Evolutionary conservation across 345 rosid species (phyloP), one percentile per base, ranked within the genome.

Genomic region (Eutrema yunnanense): DNA sequence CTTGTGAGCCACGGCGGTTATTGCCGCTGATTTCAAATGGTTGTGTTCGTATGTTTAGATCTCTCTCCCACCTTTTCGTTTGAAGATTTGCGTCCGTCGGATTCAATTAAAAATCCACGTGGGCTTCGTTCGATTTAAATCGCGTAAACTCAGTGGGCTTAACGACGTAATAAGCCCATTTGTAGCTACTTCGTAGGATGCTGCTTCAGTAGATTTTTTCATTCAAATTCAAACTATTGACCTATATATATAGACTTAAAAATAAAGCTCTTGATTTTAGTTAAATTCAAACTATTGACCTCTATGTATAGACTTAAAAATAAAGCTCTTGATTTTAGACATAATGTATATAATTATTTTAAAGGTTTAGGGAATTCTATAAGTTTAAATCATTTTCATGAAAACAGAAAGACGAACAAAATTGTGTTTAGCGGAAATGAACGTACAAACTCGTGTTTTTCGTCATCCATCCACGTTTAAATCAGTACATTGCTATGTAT

Each of bases 1-100:
- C 30, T 55, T 56, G 27, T 34, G 33, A 75, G 5, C 12, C 50
- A 53, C 53, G 78, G 69, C 10, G 40, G 43, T 68, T 67, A 13
- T 27, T 10, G 3, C 9, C 64, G 33, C 30, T 59, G 6, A 26
- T 40, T 63, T 36, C 52, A 26, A 67, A 74, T 14, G 54, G 73
- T 67, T 33, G 57, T 9, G 49, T 68, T 43, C 50, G 43, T 75
- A 33, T 46, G 10, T 38, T 73, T 9, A 27, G 6, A 13, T 49
- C 30, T 40, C 54, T 33, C n/a, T 75, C 79, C 40, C 70, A 62
- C 64, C 79, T 61, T 54, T 61, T 75, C 74, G 38, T 61, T 37
- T 46, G 11, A 46, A 13, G 71, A 19, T 54, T 43, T 53, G 30
- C 55, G 49, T 51, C 41, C 49, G 69, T 53, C 56, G 13, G 72